These are phyloP conservation scores for Schwanniomyces yamadae DNA, from an alignment of 805 yeast species.

Conservation along the genomic window DNA sequence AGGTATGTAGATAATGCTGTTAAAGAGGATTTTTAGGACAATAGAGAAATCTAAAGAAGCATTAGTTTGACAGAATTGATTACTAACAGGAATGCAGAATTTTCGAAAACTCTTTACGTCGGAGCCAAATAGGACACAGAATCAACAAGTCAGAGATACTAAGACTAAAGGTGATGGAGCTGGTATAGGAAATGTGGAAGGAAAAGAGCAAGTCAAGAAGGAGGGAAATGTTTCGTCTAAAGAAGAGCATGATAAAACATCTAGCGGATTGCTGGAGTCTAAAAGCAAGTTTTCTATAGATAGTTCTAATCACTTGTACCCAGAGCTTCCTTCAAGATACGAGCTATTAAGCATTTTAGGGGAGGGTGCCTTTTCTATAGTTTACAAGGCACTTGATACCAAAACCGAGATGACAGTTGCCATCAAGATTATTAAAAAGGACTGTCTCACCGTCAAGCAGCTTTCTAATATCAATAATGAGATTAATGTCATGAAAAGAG, in stretches of 20 bases:
- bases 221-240: neutral
- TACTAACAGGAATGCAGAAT: slow-evolving; percentile 3
- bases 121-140: neutral
- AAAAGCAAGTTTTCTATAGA: slow-evolving; percentile 4
- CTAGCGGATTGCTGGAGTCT: neutral
- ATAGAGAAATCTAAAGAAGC: no score
- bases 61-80: no score
- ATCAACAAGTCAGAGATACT: neutral
- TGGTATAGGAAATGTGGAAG: neutral
- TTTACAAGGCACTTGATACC: slow-evolving; percentile 64
- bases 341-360: slow-evolving; percentile 46
- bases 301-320: slow-evolving; percentile 11
- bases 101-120: slow-evolving; percentile 1
- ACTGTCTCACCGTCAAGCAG: slow-evolving; percentile 50
- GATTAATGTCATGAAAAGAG: slow-evolving; percentile 67
- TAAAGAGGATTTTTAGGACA: no score
- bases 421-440: slow-evolving; percentile 70
- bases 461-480: slow-evolving; percentile 64
- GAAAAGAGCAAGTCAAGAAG: neutral
- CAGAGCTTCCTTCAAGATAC: slow-evolving; percentile 30
- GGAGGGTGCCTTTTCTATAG: slow-evolving; percentile 90
- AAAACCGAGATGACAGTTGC: slow-evolving; percentile 54
- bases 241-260: neutral
- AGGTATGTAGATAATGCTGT: no score
- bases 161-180: neutral